phyloP scores from a whole-genome alignment of 2,329 filamentous ascomycete genomes.

The Aspergillus pseudonomiae region DNA sequence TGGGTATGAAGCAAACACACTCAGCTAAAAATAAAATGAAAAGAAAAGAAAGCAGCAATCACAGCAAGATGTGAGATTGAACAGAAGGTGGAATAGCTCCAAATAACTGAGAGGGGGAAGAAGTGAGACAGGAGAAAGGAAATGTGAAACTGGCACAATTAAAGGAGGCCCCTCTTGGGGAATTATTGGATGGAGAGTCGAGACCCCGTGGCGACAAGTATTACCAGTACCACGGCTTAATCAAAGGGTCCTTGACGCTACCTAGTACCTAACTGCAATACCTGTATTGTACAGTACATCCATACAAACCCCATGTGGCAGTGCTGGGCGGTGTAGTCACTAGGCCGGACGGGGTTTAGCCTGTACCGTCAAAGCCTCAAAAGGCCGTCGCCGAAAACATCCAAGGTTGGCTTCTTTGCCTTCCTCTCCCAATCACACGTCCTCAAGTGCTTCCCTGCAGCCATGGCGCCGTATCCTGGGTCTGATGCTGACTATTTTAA shows the following conservation, averaged over 20 bases:
- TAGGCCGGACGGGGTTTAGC: constrained; percentile 23
- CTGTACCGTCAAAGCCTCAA: constrained; percentile 11
- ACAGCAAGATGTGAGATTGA: background rate
- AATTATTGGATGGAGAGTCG: constrained; percentile 21
- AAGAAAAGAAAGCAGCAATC: constrained; percentile 1
- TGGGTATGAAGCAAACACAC: background rate
- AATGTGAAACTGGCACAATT: constrained; percentile 15
- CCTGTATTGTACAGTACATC: constrained; percentile 4
- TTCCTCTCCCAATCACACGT: constrained; percentile 9
- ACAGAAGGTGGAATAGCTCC: background rate
- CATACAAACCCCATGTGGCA: constrained; percentile 4
- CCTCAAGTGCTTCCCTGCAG: constrained; percentile 25
- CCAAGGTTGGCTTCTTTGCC: constrained; percentile 14
- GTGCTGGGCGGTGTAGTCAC: constrained; percentile 18
- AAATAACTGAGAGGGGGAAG: constrained; percentile 6
- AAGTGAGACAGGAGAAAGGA: constrained; percentile 11
- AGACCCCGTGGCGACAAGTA: constrained; percentile 16
- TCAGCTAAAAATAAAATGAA: no score
- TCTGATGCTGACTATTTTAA: constrained; percentile 51
- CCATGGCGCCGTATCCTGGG: constrained; percentile 48
- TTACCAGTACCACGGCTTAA: constrained; percentile 13
- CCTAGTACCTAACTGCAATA: constrained; percentile 10
- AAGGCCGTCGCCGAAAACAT: constrained; percentile 2
- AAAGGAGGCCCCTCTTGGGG: constrained; percentile 32
- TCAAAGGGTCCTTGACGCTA: background rate